Conservation (phyloP, 306 rosid genomes). For the Betula pendula region DNA sequence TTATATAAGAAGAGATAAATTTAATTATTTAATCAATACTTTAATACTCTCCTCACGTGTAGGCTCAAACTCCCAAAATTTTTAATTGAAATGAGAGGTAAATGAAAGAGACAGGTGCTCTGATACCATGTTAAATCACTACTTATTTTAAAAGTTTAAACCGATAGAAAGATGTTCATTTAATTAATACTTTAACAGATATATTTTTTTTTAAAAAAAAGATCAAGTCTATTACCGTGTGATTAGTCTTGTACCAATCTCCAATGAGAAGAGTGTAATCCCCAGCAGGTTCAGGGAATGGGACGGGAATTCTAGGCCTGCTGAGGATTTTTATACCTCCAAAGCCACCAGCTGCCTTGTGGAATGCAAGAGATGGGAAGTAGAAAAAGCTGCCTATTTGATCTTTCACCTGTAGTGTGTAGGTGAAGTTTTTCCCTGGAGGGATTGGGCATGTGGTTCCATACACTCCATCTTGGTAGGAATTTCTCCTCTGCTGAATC, state of each 20-base stretch:
- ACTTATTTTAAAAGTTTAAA: too few relatives aligned
- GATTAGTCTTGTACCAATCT: conserved; percentile 75
- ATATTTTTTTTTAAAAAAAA: too few relatives aligned
- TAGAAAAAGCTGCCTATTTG: conserved; percentile 88
- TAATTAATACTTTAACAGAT: too few relatives aligned
- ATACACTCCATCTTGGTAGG: conserved; percentile 76
- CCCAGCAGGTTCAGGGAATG: conserved; percentile 78
- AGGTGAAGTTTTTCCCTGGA: conserved; percentile 86
- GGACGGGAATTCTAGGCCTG: conserved; percentile 87
- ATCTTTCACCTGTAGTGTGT: conserved; percentile 83
- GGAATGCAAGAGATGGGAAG: conserved; percentile 83
- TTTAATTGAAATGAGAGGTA: too few relatives aligned
- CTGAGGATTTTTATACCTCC: conserved; percentile 78
- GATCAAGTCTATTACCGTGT: conserved; percentile 44
- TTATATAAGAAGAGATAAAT: too few relatives aligned
- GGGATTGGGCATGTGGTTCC: conserved; percentile 95
- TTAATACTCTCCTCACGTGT: too few relatives aligned
- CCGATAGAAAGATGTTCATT: too few relatives aligned
- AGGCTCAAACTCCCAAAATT: too few relatives aligned
- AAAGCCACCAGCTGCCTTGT: conserved; percentile 91
- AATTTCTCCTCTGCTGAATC: conserved; percentile 82
- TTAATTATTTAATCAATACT: too few relatives aligned
- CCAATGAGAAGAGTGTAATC: conserved; percentile 79
- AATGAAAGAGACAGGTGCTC: too few relatives aligned
- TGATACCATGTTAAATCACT: too few relatives aligned